Conservation (phyloP, 192 early-diverging fungal species). For the Podila verticillata region DNA sequence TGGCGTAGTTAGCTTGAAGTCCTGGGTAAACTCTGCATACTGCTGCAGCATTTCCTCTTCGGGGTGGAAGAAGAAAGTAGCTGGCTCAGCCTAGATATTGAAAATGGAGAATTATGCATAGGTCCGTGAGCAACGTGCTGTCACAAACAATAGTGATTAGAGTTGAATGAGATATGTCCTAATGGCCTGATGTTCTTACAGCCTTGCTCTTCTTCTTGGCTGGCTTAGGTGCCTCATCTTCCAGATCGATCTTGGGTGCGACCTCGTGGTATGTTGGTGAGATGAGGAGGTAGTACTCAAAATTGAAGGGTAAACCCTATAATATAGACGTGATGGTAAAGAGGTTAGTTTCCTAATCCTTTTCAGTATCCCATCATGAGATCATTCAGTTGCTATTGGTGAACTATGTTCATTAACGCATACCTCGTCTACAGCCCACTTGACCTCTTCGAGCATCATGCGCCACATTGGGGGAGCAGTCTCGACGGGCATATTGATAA, state of each 20-base stretch:
- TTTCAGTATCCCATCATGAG: not conserved
- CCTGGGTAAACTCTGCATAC: conserved; percentile 77
- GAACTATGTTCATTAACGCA: too few relatives aligned
- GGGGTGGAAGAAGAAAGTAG: conserved; percentile 82
- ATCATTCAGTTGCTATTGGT: too few relatives aligned
- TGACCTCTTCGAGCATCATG: conserved; percentile 87
- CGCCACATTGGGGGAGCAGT: conserved; percentile 90
- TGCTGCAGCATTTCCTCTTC: conserved; percentile 93
- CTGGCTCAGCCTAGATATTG: conserved; percentile 42
- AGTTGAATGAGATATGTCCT: not conserved
- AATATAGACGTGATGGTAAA: not conserved
- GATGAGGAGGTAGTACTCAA: conserved; percentile 85
- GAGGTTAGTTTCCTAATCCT: not conserved
- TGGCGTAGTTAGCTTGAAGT: conserved; percentile 83
- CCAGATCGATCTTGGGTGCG: conserved; percentile 65
- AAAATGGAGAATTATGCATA: not conserved
- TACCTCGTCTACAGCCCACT: conserved; percentile 78
- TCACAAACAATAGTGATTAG: not conserved
- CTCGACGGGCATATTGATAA: conserved; percentile 97
- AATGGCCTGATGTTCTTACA: conserved; percentile 25
- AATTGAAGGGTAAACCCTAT: conserved; percentile 75
- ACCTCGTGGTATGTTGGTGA: conserved; percentile 86
- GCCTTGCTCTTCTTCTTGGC: conserved; percentile 55
- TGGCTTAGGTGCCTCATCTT: conserved; percentile 55
- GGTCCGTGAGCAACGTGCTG: not conserved